These are phyloP conservation scores for Termitomyces sp. DNA, from an alignment of 768 basidiomycete genomes.

Conservation along the genomic window DNA sequence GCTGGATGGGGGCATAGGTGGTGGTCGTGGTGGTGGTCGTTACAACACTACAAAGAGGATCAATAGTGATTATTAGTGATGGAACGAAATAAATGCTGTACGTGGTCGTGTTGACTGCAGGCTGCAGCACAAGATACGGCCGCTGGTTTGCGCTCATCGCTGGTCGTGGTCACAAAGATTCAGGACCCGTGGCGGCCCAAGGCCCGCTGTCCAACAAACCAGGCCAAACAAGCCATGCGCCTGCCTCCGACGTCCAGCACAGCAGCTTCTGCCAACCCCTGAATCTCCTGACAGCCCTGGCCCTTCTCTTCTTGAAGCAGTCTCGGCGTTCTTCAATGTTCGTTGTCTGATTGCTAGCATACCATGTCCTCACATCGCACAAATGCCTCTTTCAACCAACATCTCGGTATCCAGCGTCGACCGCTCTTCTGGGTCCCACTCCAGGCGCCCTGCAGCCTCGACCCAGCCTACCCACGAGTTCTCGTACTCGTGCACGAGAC, in stretches of 20 bases:
- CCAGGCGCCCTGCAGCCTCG: not conserved
- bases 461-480: not conserved
- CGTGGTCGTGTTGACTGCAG: constrained; percentile 85
- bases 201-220: constrained; percentile 8
- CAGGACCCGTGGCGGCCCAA: not conserved
- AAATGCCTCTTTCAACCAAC: not conserved
- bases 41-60: constrained; percentile 57
- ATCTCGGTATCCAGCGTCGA: not conserved
- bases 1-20: constrained; percentile 82
- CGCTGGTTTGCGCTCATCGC: constrained; percentile 64
- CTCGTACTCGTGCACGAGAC: not conserved
- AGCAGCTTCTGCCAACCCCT: not conserved
- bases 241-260: not conserved
- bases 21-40: constrained; percentile 93
- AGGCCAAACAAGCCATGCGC: constrained; percentile 13
- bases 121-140: constrained; percentile 70
- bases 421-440: not conserved
- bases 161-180: constrained; percentile 23
- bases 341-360: not conserved
- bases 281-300: not conserved
- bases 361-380: not conserved
- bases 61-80: not conserved
- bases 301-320: not conserved
- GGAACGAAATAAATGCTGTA: constrained; percentile 33
- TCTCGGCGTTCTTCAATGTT: not conserved